Conservation (phyloP, 2,329 filamentous ascomycete species). For the Amesomyces nigricolor region DNA sequence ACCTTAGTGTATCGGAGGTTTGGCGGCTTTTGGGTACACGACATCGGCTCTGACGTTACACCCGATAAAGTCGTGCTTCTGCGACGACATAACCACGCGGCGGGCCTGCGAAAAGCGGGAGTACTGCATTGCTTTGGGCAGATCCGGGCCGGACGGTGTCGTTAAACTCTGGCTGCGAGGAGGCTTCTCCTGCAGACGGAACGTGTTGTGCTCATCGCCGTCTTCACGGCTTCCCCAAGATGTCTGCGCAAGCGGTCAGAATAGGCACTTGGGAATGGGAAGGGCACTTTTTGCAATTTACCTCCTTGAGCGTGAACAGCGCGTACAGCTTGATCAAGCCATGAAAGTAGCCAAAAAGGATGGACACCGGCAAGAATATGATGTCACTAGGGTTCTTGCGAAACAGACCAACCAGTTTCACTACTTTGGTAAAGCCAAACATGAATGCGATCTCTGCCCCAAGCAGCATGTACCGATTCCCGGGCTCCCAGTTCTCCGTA, state of each 20-base stretch:
- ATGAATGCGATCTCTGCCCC: constrained; percentile 63
- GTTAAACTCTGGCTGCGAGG: constrained; percentile 33
- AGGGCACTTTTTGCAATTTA: constrained; percentile 42
- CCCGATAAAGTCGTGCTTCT: constrained; percentile 16
- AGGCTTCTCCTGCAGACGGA: constrained; percentile 28
- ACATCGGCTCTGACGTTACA: constrained; percentile 7
- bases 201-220: constrained; percentile 71
- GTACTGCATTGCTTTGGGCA: constrained; percentile 18
- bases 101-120: constrained; percentile 15
- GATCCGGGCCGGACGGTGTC: constrained; percentile 32
- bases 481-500: constrained; percentile 53
- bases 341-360: constrained; percentile 89
- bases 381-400: constrained; percentile 77
- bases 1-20: neutral
- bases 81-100: constrained; percentile 9
- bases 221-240: constrained; percentile 94
- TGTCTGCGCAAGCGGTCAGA: constrained; percentile 51
- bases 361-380: constrained; percentile 73
- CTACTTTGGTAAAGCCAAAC: constrained; percentile 76
- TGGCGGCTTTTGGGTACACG: constrained; percentile 1
- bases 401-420: constrained; percentile 86
- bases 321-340: constrained; percentile 89
- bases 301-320: constrained; percentile 73
- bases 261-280: neutral
- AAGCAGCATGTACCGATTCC: constrained; percentile 50